Percentiles rank a stretch among this genome's conserved stretches.
phyloP scores from a whole-genome alignment of 2,329 filamentous ascomycete species.

The Lasiodiplodia sp. region DNA sequence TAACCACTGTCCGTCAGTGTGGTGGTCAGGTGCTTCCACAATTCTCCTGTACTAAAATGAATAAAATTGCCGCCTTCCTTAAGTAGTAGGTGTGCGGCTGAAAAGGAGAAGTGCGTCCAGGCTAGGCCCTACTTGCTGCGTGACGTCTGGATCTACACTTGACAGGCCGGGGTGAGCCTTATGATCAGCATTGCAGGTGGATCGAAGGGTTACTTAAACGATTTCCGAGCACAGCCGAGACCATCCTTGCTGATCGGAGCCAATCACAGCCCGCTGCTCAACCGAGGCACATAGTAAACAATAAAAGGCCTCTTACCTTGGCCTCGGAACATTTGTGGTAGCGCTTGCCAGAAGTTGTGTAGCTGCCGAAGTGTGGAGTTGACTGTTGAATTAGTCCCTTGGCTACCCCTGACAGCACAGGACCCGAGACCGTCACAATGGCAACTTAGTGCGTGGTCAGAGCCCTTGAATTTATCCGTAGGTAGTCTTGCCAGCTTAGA shows the following conservation, averaged over 20 bases:
- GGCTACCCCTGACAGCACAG: not conserved
- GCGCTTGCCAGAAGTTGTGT: not conserved
- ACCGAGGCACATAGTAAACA: not conserved
- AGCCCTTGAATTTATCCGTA: too few species aligned
- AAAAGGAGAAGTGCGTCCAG: not conserved
- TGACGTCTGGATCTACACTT: not conserved
- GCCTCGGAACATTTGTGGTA: not conserved
- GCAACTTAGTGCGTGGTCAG: too few species aligned
- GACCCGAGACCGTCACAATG: too few species aligned
- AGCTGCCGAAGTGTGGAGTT: not conserved
- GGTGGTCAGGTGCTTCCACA: not conserved
- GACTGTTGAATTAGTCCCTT: not conserved
- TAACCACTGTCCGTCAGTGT: too few species aligned
- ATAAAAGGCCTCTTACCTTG: not conserved
- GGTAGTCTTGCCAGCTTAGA: not conserved
- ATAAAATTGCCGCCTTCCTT: too few species aligned
- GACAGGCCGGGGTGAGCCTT: not conserved
- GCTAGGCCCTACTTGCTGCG: not conserved
- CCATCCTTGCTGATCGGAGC: not conserved
- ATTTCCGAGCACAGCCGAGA: slow-evolving; percentile 1
- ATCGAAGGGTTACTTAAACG: not conserved
- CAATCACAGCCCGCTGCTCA: not conserved
- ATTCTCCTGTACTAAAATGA: not conserved
- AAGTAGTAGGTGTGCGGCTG: not conserved
- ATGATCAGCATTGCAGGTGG: not conserved